These are phyloP conservation scores for Populus hybrid DNA, from an alignment of 441 rosid genomes.

Conservation along the genomic window DNA sequence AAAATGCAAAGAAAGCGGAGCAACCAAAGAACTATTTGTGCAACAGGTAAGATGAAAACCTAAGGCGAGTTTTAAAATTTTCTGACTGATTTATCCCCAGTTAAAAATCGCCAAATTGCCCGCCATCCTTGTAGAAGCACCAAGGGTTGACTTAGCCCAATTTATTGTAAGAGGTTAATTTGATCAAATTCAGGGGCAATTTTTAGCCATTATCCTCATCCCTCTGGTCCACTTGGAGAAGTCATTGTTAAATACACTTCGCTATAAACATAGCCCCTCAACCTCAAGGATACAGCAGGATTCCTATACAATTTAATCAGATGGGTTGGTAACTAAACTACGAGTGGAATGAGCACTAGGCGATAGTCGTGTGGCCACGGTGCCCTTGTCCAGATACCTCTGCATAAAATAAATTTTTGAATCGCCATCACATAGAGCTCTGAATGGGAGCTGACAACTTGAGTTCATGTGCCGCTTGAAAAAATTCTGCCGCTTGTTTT, in stretches of 20 bases:
- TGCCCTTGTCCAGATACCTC: background rate
- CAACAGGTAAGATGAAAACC: too few species aligned
- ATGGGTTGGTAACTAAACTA: background rate
- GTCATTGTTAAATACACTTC: background rate
- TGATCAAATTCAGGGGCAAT: background rate
- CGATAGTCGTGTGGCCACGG: background rate
- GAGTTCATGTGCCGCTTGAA: slow-evolving; percentile 92
- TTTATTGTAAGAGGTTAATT: background rate
- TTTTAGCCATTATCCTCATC: background rate
- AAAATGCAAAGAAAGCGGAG: too few species aligned
- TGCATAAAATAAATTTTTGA: background rate
- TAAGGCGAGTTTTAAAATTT: too few species aligned
- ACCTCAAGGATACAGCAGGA: slow-evolving; percentile 4
- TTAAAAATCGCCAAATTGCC: background rate
- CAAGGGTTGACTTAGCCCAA: background rate
- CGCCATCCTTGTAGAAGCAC: background rate
- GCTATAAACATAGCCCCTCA: background rate
- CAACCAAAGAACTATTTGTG: too few species aligned
- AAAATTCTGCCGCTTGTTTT: slow-evolving; percentile 80
- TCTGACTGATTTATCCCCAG: background rate
- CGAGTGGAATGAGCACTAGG: background rate
- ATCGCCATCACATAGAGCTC: slow-evolving; percentile 34
- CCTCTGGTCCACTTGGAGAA: background rate
- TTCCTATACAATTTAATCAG: slow-evolving; percentile 15
- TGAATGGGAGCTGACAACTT: slow-evolving; percentile 70